Conservation (phyloP, 2,329 filamentous ascomycete species). For the Septoria petroselini region DNA sequence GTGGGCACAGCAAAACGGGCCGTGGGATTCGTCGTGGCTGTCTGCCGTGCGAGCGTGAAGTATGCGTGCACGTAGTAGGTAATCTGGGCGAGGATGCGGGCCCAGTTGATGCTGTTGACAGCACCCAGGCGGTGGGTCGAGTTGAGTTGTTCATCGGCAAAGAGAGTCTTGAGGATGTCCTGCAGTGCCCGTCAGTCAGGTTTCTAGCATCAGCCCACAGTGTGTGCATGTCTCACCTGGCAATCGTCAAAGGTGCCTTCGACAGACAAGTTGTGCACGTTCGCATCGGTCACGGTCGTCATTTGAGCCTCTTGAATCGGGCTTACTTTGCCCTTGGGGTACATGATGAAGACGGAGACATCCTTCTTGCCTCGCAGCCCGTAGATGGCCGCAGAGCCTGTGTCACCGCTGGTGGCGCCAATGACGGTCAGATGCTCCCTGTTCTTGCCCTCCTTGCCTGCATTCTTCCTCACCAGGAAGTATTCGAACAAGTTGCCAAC, state of each 20-base stretch:
- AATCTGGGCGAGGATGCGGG: slow-evolving; percentile 91
- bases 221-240: slow-evolving; percentile 58
- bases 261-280: slow-evolving; percentile 89
- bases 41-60: slow-evolving; percentile 68
- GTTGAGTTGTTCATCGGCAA: slow-evolving; percentile 82
- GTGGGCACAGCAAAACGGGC: slow-evolving; percentile 88
- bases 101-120: slow-evolving; percentile 96
- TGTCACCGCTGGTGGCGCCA: slow-evolving; percentile 82
- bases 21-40: slow-evolving; percentile 62
- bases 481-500: slow-evolving; percentile 95
- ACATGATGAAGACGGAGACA: slow-evolving; percentile 91
- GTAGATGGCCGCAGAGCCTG: slow-evolving; percentile 93
- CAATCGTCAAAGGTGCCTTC: slow-evolving; percentile 94
- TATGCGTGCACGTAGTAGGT: slow-evolving; percentile 97
- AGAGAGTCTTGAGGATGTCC: slow-evolving; percentile 92
- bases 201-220: not conserved
- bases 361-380: slow-evolving; percentile 94
- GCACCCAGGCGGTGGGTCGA: slow-evolving; percentile 78
- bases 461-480: slow-evolving; percentile 71
- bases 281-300: slow-evolving; percentile 86
- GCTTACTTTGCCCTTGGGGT: slow-evolving; percentile 85
- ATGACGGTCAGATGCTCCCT: slow-evolving; percentile 81
- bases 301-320: slow-evolving; percentile 95
- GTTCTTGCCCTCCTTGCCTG: slow-evolving; percentile 60
- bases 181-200: slow-evolving; percentile 35